Conservation (phyloP, 345 rosid species). For the Populus pruinosa region DNA sequence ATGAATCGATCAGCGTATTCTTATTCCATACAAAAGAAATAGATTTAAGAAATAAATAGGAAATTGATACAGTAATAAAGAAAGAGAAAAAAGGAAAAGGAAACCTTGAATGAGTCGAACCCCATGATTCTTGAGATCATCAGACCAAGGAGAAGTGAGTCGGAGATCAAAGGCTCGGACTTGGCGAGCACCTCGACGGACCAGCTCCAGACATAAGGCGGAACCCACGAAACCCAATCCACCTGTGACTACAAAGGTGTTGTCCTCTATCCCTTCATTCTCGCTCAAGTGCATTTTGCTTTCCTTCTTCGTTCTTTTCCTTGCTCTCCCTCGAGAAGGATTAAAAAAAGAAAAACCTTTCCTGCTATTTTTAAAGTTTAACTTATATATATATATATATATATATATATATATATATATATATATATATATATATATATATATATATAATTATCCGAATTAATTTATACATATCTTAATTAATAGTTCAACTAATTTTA, state of each 20-base stretch:
- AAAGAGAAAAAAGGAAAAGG: too few relatives aligned
- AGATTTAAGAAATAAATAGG: too few relatives aligned
- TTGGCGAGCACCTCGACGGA: conserved; percentile 77
- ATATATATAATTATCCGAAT: too few relatives aligned
- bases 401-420: too few relatives aligned
- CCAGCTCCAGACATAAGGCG: conserved; percentile 71
- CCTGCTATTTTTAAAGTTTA: not conserved
- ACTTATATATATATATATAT: too few relatives aligned
- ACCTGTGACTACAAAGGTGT: conserved; percentile 73
- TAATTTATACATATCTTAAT: too few relatives aligned
- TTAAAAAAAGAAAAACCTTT: too few relatives aligned
- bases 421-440: too few relatives aligned
- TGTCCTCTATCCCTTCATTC: conserved; percentile 83
- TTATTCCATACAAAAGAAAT: too few relatives aligned
- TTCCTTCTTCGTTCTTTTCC: not conserved
- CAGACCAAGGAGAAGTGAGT: conserved; percentile 65
- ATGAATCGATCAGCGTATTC: too few relatives aligned
- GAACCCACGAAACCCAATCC: conserved; percentile 89
- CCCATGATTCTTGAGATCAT: conserved; percentile 42
- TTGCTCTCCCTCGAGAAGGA: not conserved
- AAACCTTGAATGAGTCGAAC: conserved; percentile 72
- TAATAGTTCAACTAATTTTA: too few relatives aligned
- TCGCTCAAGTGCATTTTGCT: conserved; percentile 74
- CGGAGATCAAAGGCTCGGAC: conserved; percentile 80
- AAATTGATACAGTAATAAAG: too few relatives aligned